Evolutionary conservation across 805 yeast genomes (phyloP), one percentile per base, ranked within the genome.

Genomic region (Yamadazyma paraphyllophila): DNA sequence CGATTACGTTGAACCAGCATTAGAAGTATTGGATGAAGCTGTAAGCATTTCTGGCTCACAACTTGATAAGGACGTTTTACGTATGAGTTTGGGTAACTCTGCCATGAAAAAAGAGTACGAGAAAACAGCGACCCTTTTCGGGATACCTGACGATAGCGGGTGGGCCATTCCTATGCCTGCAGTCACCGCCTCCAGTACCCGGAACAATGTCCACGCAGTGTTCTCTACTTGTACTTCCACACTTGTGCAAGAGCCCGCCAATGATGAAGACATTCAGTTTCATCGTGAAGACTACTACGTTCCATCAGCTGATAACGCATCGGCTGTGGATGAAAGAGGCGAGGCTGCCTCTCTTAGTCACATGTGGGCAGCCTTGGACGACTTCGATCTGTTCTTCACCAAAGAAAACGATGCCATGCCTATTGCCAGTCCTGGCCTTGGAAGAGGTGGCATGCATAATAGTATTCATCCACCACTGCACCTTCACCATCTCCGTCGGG

Each of bases 91-190:
- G 59, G 97, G 97, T 9, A 89, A 87, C 53, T 71, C 83, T 11
- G 79, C 88, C 7, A 73, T 86, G 54, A 80, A 85, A 55, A 87
- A 85, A 51, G 95, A 88, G 52, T 86, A 85, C 59, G 96, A 87
- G 53, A 83, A 80, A 54, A 84, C 94, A 2, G 90, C 94, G 0
- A 89, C 97, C 0, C 69, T 94, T 45, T 95, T 90, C 69, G 99
- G 99, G 12, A 83, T 92, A 17, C 98, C 99, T 0, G 92, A 87
- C 50, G 96, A 88, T 10, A 82, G 85, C 57, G 99, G 99, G 1
- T 94, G 99, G 99, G 84, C 97, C 0, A 82, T 95, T 41, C 96
- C 98, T 1, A 86, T 88, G 92, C 97, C 99, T 2, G 88, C 92
- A 0, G 81, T 89, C 36, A 84, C 94, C 1, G 89, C 97, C 0